These are phyloP conservation scores for Candida stauntonica DNA, from an alignment of 805 yeast species.

Conservation along the genomic window DNA sequence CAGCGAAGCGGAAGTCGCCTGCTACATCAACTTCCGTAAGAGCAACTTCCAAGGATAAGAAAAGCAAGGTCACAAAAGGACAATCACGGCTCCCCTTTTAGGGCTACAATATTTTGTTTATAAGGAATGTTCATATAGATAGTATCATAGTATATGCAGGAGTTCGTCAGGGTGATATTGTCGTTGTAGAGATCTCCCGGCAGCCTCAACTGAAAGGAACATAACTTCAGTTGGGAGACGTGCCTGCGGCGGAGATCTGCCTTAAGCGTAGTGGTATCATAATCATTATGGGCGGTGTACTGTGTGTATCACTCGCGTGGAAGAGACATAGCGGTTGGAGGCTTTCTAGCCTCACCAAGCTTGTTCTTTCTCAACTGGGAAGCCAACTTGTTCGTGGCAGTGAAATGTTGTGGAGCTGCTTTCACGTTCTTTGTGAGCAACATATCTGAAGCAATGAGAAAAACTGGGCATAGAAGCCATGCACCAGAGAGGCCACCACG, in stretches of 20 bases:
- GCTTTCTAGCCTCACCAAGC: conserved; percentile 1
- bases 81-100: conserved; percentile 26
- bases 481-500: conserved; percentile 12
- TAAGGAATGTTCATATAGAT: too few relatives aligned
- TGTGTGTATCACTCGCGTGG: conserved; percentile 10
- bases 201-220: too few relatives aligned
- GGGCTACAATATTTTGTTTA: too few relatives aligned
- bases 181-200: too few relatives aligned
- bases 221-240: too few relatives aligned
- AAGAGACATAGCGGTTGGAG: conserved; percentile 6
- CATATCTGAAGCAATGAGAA: conserved; percentile 23
- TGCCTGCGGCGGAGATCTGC: too few relatives aligned
- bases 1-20: not conserved
- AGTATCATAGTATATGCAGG: too few relatives aligned
- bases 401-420: conserved; percentile 15
- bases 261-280: too few relatives aligned
- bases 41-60: conserved; percentile 8
- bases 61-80: conserved; percentile 12
- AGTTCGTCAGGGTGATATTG: too few relatives aligned
- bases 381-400: conserved; percentile 17
- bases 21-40: too few relatives aligned
- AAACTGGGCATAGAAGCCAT: conserved; percentile 23
- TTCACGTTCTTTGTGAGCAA: conserved; percentile 16
- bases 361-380: conserved; percentile 16
- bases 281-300: too few relatives aligned